phyloP scores from a whole-genome alignment of 768 basidiomycete species.

The Suillus discolor region DNA sequence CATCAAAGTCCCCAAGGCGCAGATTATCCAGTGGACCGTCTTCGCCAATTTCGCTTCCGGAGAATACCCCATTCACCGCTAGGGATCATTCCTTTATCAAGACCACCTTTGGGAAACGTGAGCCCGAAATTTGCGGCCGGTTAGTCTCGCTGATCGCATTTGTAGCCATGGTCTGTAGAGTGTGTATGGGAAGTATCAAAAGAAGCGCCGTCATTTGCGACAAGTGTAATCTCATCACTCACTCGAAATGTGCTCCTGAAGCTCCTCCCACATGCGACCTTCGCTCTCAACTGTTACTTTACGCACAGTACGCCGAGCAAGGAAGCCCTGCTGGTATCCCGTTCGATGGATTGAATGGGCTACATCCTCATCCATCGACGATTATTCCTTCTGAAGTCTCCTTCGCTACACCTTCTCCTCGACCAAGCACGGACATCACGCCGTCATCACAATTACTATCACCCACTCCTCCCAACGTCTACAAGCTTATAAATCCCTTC shows the following conservation, averaged over 20 bases:
- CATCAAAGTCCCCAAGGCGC: conserved; percentile 37
- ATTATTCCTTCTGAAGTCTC: conserved; percentile 61
- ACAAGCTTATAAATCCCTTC: conserved; percentile 66
- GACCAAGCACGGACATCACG: conserved; percentile 50
- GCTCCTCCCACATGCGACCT: conserved; percentile 84
- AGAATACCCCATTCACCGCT: conserved; percentile 50
- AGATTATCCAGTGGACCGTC: conserved; percentile 41
- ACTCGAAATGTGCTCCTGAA: conserved; percentile 71
- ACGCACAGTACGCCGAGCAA: conserved; percentile 77
- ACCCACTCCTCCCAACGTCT: conserved; percentile 56
- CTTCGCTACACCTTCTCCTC: conserved; percentile 48
- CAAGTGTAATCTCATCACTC: conserved; percentile 87
- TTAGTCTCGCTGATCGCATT: conserved; percentile 14
- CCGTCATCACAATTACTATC: conserved; percentile 29
- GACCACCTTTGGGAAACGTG: conserved; percentile 91
- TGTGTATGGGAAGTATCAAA: conserved; percentile 80
- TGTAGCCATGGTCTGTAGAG: conserved; percentile 83
- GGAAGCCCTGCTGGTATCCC: conserved; percentile 56
- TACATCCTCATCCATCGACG: conserved; percentile 25
- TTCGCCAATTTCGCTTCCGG: conserved; percentile 26
- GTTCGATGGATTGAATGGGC: conserved; percentile 46
- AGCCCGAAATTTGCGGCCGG: not conserved
- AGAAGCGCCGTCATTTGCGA: conserved; percentile 87
- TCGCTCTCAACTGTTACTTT: conserved; percentile 75
- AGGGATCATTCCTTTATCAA: conserved; percentile 86